These are phyloP conservation scores for Aspergillus aculeatus DNA, from an alignment of 2,329 filamentous ascomycete species.

Conservation along the genomic window DNA sequence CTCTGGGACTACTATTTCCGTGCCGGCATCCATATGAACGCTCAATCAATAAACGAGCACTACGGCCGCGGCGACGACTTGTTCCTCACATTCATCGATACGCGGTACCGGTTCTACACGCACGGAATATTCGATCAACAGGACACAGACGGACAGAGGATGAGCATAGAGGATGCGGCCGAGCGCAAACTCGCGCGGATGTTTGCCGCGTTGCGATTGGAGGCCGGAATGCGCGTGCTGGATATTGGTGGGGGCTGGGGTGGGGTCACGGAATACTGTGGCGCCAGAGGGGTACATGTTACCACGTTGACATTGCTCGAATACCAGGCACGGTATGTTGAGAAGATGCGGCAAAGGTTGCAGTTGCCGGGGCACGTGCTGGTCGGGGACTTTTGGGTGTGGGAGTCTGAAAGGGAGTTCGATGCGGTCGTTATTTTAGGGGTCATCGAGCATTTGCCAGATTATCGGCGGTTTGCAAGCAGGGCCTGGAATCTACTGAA, in stretches of 20 bases:
- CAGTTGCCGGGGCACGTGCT: neutral
- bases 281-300: slow-evolving; percentile 2
- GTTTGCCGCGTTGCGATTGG: neutral
- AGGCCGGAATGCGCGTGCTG: neutral
- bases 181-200: neutral
- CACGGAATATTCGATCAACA: slow-evolving; percentile 2
- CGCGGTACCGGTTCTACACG: neutral
- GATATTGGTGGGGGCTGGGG: slow-evolving; percentile 5
- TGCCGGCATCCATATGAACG: neutral
- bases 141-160: neutral
- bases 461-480: neutral
- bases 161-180: neutral
- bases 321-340: neutral
- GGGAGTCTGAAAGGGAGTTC: neutral
- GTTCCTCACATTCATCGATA: slow-evolving; percentile 1
- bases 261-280: slow-evolving; percentile 2
- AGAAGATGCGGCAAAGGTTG: neutral
- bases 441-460: neutral
- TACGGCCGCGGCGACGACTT: neutral
- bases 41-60: neutral
- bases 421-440: neutral
- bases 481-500: neutral
- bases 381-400: neutral
- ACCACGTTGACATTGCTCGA: neutral
- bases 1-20: neutral